A percentile compares a stretch with the other conserved stretches of the same genome.
Evolutionary conservation across 495 filamentous ascomycete genomes (phyloP).

Genomic region (Xylaria telfairii): DNA sequence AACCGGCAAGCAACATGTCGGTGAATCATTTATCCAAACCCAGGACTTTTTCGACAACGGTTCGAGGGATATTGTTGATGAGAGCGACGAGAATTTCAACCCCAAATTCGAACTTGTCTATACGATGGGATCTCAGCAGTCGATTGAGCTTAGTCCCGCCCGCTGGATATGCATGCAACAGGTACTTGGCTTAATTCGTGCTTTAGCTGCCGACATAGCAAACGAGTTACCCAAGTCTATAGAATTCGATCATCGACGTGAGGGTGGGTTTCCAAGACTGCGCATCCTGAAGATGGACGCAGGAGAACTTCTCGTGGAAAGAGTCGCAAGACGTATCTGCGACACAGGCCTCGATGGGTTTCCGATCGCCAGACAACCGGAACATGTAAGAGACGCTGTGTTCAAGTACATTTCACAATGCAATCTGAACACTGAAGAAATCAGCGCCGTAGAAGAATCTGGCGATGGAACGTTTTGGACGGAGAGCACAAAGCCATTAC

Average conservation of each 20-base stretch:
- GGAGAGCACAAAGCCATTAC: conserved; percentile 41
- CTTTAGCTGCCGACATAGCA: too few relatives aligned
- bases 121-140: conserved; percentile 63
- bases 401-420: conserved; percentile 52
- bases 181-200: conserved; percentile 48
- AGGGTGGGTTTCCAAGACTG: conserved; percentile 50
- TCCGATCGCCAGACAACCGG: conserved; percentile 48
- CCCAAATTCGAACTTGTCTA: conserved; percentile 70
- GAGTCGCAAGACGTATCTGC: conserved; percentile 48
- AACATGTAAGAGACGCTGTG: conserved; percentile 40
- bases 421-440: too few relatives aligned
- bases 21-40: conserved; percentile 40
- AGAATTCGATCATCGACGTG: conserved; percentile 40
- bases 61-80: conserved; percentile 65
- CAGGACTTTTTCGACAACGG: conserved; percentile 51
- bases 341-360: conserved; percentile 45
- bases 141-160: conserved; percentile 61
- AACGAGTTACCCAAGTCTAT: conserved; percentile 40
- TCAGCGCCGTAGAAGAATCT: conserved; percentile 44
- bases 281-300: conserved; percentile 50
- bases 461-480: conserved; percentile 36
- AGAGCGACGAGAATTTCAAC: conserved; percentile 69
- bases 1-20: conserved; percentile 28
- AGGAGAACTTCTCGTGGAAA: conserved; percentile 37
- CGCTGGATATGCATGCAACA: conserved; percentile 67